Conservation (phyloP, 768 basidiomycete genomes). For the Termitomyces sp. region DNA sequence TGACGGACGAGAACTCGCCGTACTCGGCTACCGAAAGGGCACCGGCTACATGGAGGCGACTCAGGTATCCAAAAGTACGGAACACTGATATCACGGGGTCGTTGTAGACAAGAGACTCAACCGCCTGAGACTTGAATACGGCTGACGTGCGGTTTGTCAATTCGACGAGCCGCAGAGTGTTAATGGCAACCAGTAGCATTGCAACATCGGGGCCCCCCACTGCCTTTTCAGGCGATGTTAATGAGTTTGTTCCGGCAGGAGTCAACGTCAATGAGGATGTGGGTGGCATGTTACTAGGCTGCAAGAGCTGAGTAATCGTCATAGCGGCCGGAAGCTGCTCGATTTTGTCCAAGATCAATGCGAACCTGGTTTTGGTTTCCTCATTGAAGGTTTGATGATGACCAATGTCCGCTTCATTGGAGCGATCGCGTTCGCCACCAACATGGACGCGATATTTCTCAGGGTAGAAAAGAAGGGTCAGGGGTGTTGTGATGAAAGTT, state of each 20-base stretch:
- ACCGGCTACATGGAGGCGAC: conserved; percentile 58
- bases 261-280: conserved; percentile 1
- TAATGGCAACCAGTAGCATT: conserved; percentile 37
- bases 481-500: conserved; percentile 82
- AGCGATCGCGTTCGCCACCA: conserved; percentile 14
- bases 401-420: conserved; percentile 18
- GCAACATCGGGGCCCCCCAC: background rate
- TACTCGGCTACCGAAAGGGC: conserved; percentile 72
- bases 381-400: conserved; percentile 23
- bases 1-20: conserved; percentile 64
- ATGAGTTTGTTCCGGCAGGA: conserved; percentile 26
- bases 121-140: conserved; percentile 75
- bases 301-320: conserved; percentile 74
- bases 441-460: conserved; percentile 42
- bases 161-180: conserved; percentile 86
- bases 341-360: conserved; percentile 74
- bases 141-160: conserved; percentile 85
- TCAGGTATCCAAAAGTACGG: conserved; percentile 72
- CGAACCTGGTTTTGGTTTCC: conserved; percentile 51
- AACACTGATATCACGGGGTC: conserved; percentile 74
- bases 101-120: conserved; percentile 60
- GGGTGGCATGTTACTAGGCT: conserved; percentile 19
- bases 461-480: conserved; percentile 77
- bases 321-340: conserved; percentile 81
- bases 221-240: conserved; percentile 10